Evolutionary conservation across 768 basidiomycete species (phyloP).

Genomic region (Leccinum variicolor): DNA sequence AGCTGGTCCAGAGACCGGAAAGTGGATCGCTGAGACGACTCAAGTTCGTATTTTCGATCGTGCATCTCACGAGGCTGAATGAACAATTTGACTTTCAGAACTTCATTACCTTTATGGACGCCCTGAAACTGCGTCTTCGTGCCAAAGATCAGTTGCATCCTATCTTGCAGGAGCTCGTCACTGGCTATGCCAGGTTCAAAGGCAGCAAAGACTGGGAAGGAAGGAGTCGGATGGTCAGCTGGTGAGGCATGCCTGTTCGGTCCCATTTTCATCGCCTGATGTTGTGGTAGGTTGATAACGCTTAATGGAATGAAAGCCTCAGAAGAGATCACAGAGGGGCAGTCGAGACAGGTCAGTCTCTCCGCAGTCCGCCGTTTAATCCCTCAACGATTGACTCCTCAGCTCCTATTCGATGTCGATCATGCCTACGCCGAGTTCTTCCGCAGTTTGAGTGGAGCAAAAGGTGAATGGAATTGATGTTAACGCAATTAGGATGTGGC

Average conservation of each 20-base stretch:
- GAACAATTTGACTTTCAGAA: slow-evolving; percentile 47
- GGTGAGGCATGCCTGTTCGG: slow-evolving; percentile 47
- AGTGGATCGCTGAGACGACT: slow-evolving; percentile 97
- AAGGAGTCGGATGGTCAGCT: slow-evolving; percentile 82
- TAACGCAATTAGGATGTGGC: background rate
- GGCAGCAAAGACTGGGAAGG: slow-evolving; percentile 97
- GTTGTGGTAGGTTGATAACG: slow-evolving; percentile 74
- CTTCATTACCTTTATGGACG: slow-evolving; percentile 99
- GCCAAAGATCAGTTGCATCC: slow-evolving; percentile 98
- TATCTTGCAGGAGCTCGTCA: slow-evolving; percentile 89
- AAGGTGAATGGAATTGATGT: slow-evolving; percentile 25
- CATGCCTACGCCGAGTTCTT: slow-evolving; percentile 95
- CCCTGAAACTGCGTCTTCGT: slow-evolving; percentile 85
- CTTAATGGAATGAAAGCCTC: slow-evolving; percentile 98
- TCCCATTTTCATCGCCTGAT: background rate
- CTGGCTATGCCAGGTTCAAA: slow-evolving; percentile 91
- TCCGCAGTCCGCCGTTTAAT: background rate
- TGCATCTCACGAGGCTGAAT: background rate
- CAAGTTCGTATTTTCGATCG: slow-evolving; percentile 50
- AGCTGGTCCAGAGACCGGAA: slow-evolving; percentile 88
- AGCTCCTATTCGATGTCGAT: slow-evolving; percentile 97
- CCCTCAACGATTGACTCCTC: background rate
- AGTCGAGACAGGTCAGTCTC: slow-evolving; percentile 74
- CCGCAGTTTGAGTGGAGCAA: slow-evolving; percentile 57
- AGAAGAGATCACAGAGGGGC: slow-evolving; percentile 93